Evolutionary conservation across 2,329 filamentous ascomycete species (phyloP).

Genomic region (Fusarium tjaetaba): DNA sequence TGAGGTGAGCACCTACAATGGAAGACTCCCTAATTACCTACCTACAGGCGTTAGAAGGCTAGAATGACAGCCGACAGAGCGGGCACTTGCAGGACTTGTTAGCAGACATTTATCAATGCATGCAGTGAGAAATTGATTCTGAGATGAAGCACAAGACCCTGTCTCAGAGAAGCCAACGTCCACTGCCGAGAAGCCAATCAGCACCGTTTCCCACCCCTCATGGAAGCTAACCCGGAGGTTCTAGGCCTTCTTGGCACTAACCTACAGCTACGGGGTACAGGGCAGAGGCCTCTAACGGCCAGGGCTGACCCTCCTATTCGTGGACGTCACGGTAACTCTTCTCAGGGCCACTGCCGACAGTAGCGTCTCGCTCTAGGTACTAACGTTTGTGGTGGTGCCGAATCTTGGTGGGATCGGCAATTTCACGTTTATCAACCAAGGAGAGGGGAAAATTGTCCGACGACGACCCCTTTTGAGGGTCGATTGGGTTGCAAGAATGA

Average conservation of each 20-base stretch:
- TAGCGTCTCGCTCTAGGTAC: slow-evolving; percentile 13
- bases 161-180: slow-evolving; percentile 2
- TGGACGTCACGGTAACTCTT: slow-evolving; percentile 1
- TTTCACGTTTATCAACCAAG: not conserved
- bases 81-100: not conserved
- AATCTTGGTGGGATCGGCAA: slow-evolving; percentile 26
- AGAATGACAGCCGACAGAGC: not conserved
- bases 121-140: not conserved
- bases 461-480: slow-evolving; percentile 8
- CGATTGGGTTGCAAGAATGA: slow-evolving; percentile 19
- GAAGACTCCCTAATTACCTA: no score
- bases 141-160: slow-evolving; percentile 18
- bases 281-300: not conserved
- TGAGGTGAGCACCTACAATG: not conserved
- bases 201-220: not conserved
- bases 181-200: slow-evolving; percentile 34
- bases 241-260: slow-evolving; percentile 35
- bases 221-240: slow-evolving; percentile 19
- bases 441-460: slow-evolving; percentile 2
- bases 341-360: slow-evolving; percentile 30
- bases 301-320: slow-evolving; percentile 15
- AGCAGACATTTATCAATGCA: not conserved
- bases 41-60: not conserved
- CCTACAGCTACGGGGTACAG: not conserved
- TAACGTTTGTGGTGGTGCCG: not conserved